Conservation (phyloP, 148 eudicot genomes). For the Amaranthus cruentus region DNA sequence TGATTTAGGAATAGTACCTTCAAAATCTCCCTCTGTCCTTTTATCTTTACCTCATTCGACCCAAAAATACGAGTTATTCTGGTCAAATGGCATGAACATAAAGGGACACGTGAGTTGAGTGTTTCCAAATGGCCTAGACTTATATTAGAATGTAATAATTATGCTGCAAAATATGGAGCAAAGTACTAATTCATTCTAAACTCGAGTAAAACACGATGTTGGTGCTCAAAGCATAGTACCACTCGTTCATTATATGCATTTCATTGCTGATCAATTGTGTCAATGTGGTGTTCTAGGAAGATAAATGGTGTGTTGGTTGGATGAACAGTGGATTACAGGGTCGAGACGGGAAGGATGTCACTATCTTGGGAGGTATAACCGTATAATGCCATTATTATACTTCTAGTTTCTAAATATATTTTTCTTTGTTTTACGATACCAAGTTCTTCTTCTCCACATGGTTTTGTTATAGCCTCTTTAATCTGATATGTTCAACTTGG, state of each 20-base stretch:
- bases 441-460: not conserved
- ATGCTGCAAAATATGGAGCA: no score
- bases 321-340: conserved; percentile 38
- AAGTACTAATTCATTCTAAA: no score
- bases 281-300: conserved; percentile 27
- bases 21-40: no score
- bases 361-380: conserved; percentile 56
- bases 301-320: conserved; percentile 61
- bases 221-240: no score
- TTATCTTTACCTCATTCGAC: no score
- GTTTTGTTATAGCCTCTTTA: not conserved
- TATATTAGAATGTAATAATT: no score
- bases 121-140: no score
- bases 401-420: not conserved
- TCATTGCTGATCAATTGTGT: not conserved
- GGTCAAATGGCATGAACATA: no score
- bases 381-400: not conserved
- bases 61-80: no score
- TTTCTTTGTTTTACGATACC: not conserved
- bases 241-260: not conserved
- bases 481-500: conserved; percentile 13
- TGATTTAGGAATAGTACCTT: no score
- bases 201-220: no score
- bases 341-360: conserved; percentile 39
- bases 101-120: no score